Base-by-base conservation (phyloP, 2,329 filamentous ascomycete genomes). In the Fusarium pseudonygamai region DNA sequence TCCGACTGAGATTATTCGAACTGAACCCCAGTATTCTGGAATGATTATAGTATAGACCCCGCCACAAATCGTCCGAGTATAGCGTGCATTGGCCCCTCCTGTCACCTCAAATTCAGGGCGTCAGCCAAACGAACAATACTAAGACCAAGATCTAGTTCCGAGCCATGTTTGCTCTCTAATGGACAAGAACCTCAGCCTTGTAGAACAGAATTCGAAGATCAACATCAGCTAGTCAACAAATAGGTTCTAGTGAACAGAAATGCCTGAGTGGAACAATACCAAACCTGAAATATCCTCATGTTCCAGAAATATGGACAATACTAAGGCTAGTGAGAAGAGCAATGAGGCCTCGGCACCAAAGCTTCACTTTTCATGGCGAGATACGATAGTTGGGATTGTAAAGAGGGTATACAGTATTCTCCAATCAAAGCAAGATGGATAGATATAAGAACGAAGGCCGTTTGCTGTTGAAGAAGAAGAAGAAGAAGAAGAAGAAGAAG, bases 111-210 rank as follows among this genome's bases (percentile, higher is more conserved):
- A 46, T 32, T n/a, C 55, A 59, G 42, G 42, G 42, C 32, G 42
- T 28, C 12, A 30, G 14, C 12, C 15, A 49, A 18, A 37, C 8
- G 46, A 62, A 62, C 64, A 67, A 67, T 67, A 42, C 40, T 13
- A 61, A 47, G n/a, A 40, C 34, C 50, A 28, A 40, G 36, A 40
- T 11, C 34, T 65, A 65, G 62, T 36, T 24, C 58, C 16, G 45
- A 60, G 43, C 42, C 32, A 64, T 64, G 65, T 64, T 69, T 69
- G 67, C 43, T 43, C 50, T 50, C n/a, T 18, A 18, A 22, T 30
- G 13, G 24, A 22, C 30, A 30, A 22, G 47, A 36, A 24, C 26
- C 16, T 28, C 26, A 45, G 43, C 22, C 50, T 24, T 50, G n/a
- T 36, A 49, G 30, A 58, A 28, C 11, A 7, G 3, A 47, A 26